Conservation (phyloP, 176 grass and related monocot genomes). For the Luzula sylvatica region DNA sequence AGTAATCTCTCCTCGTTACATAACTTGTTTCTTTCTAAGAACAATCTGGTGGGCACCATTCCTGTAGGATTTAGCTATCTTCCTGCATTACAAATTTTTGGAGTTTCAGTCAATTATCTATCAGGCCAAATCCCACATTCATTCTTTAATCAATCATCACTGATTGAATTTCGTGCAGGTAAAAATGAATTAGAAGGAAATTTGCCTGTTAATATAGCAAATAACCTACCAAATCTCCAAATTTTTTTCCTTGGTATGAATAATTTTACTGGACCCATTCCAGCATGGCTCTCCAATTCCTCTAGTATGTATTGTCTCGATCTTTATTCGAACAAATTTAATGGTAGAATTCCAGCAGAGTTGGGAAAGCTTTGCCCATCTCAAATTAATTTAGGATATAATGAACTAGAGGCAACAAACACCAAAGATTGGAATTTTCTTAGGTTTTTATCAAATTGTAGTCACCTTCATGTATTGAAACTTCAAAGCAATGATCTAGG, state of each 20-base stretch:
- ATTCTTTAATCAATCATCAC: slow-evolving; percentile 28
- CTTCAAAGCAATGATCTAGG: slow-evolving; percentile 16
- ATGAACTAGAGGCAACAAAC: background rate
- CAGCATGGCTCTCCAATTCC: slow-evolving; percentile 29
- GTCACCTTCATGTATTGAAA: slow-evolving; percentile 3
- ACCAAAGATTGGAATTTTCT: slow-evolving; percentile 12
- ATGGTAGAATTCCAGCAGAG: slow-evolving; percentile 18
- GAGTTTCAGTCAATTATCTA: slow-evolving; percentile 3
- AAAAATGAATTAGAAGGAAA: slow-evolving; percentile 23
- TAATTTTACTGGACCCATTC: slow-evolving; percentile 27
- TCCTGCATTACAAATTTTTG: background rate
- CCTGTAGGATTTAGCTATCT: background rate
- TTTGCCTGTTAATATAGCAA: slow-evolving; percentile 24
- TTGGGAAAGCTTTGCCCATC: slow-evolving; percentile 31
- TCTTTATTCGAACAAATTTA: slow-evolving; percentile 1
- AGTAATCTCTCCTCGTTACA: background rate
- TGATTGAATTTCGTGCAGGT: background rate
- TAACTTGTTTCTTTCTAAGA: background rate
- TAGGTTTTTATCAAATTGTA: slow-evolving; percentile 37
- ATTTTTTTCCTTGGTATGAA: slow-evolving; percentile 5
- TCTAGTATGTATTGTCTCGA: background rate
- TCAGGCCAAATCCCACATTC: slow-evolving; percentile 21
- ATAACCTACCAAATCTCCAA: slow-evolving; percentile 19
- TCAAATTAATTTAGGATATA: background rate
- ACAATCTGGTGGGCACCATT: background rate